Evolutionary conservation across 768 basidiomycete species (phyloP).

Genomic region (Leccinum pellstonianum): DNA sequence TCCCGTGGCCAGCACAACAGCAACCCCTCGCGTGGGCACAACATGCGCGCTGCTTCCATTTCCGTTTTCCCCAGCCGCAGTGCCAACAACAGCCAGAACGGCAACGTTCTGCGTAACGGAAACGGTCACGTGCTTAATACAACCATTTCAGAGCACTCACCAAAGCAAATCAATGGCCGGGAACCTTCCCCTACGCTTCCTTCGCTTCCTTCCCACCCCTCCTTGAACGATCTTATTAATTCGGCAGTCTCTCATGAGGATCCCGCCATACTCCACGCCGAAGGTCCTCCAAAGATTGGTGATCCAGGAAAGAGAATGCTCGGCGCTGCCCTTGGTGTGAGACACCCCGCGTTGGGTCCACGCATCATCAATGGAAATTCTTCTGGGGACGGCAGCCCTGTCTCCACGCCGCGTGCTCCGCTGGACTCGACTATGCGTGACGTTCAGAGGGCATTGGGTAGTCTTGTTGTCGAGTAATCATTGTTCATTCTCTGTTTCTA

Average conservation of each 20-base stretch:
- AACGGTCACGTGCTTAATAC: constrained; percentile 38
- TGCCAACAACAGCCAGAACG: constrained; percentile 37
- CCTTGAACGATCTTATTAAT: constrained; percentile 80
- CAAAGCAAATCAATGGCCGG: constrained; percentile 42
- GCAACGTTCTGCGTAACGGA: constrained; percentile 30
- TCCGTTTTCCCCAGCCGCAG: constrained; percentile 60
- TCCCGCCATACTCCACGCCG: constrained; percentile 59
- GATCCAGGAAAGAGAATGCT: constrained; percentile 90
- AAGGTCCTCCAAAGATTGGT: constrained; percentile 75
- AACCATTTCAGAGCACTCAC: constrained; percentile 52
- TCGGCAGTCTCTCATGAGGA: constrained; percentile 61
- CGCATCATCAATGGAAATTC: constrained; percentile 48
- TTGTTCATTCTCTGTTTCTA: constrained; percentile 14
- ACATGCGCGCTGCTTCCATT: constrained; percentile 64
- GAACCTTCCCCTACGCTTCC: constrained; percentile 85
- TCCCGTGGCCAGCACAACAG: constrained; percentile 61
- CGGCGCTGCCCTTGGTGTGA: constrained; percentile 78
- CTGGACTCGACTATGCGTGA: constrained; percentile 61
- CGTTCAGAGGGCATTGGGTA: constrained; percentile 74
- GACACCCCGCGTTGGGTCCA: constrained; percentile 72
- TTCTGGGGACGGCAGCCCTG: constrained; percentile 33
- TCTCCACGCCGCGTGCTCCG: constrained; percentile 33
- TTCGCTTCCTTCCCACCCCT: constrained; percentile 76
- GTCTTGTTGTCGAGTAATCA: constrained; percentile 69
- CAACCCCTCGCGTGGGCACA: constrained; percentile 69